Percentiles rank a stretch among this genome's conserved stretches.
These are phyloP conservation scores for Petunia hybrid DNA, from an alignment of 305 asterid genomes.

Conservation along the genomic window DNA sequence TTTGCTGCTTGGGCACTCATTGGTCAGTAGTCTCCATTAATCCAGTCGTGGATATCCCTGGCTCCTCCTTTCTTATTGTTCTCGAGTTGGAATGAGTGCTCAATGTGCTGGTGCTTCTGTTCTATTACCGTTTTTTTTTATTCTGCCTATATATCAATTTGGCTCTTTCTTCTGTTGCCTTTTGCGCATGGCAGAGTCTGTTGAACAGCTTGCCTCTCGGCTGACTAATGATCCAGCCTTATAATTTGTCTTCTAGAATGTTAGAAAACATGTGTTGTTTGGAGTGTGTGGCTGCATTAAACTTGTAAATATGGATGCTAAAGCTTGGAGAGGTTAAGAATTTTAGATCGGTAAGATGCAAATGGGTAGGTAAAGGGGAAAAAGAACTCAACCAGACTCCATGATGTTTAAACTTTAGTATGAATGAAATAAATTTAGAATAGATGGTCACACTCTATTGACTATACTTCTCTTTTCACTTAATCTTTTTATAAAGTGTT, in stretches of 20 bases:
- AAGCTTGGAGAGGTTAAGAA: neutral
- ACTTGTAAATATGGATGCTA: neutral
- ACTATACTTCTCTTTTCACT: neutral
- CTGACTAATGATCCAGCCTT: neutral
- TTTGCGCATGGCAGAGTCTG: neutral
- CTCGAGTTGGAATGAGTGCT: neutral
- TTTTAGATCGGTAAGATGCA: neutral
- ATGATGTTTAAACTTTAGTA: neutral
- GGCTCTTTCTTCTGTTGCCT: neutral
- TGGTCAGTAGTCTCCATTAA: neutral
- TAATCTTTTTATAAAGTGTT: neutral
- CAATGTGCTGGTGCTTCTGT: neutral
- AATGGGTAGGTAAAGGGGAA: neutral
- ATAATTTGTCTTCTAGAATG: neutral
- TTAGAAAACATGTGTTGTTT: neutral
- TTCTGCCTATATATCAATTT: neutral
- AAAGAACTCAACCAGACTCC: neutral
- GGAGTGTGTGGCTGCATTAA: neutral
- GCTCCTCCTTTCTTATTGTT: neutral
- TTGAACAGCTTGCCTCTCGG: slow-evolving; percentile 4
- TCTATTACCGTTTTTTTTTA: neutral
- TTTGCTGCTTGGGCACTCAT: neutral
- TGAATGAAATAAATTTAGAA: neutral
- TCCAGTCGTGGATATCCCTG: neutral
- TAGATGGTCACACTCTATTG: neutral